A percentile compares a stretch with the other conserved stretches of the same genome.
phyloP scores from a whole-genome alignment of 306 rosid genomes.

The Medicago arabica region DNA sequence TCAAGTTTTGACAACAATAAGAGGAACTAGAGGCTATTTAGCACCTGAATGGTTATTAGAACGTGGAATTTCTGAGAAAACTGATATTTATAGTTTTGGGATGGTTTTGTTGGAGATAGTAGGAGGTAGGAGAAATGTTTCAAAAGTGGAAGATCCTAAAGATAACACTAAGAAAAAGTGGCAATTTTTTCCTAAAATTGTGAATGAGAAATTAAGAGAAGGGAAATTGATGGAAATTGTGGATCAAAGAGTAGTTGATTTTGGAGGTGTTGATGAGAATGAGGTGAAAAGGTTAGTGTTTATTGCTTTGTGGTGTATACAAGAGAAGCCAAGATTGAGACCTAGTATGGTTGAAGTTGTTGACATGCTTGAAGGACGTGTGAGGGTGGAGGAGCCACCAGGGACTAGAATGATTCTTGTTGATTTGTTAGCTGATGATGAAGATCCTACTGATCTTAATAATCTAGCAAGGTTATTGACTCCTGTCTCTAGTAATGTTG shows the following conservation, averaged over 20 bases:
- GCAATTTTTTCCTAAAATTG: conserved; percentile 72
- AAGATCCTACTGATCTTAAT: conserved; percentile 40
- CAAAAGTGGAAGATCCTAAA: conserved; percentile 44
- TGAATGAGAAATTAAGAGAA: conserved; percentile 69
- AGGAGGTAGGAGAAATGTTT: conserved; percentile 80
- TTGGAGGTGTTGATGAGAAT: conserved; percentile 59
- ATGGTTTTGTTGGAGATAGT: conserved; percentile 90
- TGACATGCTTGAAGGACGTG: conserved; percentile 84
- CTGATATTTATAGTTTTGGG: conserved; percentile 83
- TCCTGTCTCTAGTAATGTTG: conserved; percentile 25
- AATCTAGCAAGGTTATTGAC: conserved; percentile 42
- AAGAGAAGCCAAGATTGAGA: conserved; percentile 75
- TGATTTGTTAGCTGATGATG: conserved; percentile 68
- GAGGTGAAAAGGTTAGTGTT: conserved; percentile 64
- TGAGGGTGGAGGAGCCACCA: conserved; percentile 73
- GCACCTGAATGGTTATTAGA: conserved; percentile 96
- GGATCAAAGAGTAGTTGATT: conserved; percentile 59
- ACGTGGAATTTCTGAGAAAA: conserved; percentile 80
- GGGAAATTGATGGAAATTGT: conserved; percentile 76
- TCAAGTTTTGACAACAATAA: conserved; percentile 63
- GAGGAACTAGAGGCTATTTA: conserved; percentile 89
- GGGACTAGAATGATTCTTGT: conserved; percentile 71
- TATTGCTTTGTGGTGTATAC: conserved; percentile 91
- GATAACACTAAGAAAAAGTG: conserved; percentile 54
- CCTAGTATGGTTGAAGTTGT: conserved; percentile 74